phyloP scores from a whole-genome alignment of 163 green algal species.

The Scenedesmus sp. region DNA sequence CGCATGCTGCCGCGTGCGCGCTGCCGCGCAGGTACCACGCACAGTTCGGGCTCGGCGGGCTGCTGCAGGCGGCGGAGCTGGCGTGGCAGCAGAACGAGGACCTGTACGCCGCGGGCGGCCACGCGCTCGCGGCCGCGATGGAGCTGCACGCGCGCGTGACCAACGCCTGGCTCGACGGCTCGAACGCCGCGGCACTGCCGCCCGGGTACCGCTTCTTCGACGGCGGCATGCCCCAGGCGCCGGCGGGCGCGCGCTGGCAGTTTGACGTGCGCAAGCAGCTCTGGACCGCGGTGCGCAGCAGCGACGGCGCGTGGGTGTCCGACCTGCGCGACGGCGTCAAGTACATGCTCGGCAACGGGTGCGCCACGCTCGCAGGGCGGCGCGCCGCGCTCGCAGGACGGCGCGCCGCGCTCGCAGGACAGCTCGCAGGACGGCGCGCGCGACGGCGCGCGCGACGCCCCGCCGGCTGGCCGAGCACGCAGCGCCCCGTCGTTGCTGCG shows the following conservation, averaged over 20 bases:
- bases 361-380: no score
- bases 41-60: slow-evolving; percentile 10
- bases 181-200: not conserved
- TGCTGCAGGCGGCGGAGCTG: slow-evolving; percentile 34
- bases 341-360: slow-evolving; percentile 18
- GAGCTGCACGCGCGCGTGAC: slow-evolving; percentile 38
- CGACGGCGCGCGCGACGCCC: no score
- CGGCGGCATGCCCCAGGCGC: not conserved
- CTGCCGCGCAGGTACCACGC: no score
- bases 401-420: no score
- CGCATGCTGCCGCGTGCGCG: no score
- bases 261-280: slow-evolving; percentile 6
- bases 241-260: not conserved
- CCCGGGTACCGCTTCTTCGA: slow-evolving; percentile 21
- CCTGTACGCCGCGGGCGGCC: not conserved
- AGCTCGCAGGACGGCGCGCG: no score
- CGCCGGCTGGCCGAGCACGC: no score
- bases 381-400: no score
- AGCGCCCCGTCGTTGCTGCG: no score
- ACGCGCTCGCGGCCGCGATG: slow-evolving; percentile 30
- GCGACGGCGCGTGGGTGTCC: not conserved
- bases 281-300: not conserved
- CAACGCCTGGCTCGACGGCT: not conserved
- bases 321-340: slow-evolving; percentile 22
- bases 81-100: slow-evolving; percentile 40